A percentile compares a stretch with the other conserved stretches of the same genome.
These are phyloP conservation scores for Dendrocalamus sinicus DNA, from an alignment of 176 grass and related monocot genomes.

Conservation along the genomic window DNA sequence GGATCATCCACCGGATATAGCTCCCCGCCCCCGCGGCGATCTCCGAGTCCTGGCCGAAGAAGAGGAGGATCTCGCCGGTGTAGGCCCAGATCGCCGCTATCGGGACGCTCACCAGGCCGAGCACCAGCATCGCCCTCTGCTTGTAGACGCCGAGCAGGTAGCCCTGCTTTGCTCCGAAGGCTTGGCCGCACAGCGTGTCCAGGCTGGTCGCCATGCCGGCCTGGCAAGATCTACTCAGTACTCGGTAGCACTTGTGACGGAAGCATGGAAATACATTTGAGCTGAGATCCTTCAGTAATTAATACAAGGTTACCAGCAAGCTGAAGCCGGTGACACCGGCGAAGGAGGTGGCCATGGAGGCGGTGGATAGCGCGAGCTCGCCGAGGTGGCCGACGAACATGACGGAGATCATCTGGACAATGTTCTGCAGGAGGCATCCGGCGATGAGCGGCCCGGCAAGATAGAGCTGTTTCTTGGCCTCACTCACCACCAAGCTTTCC, in stretches of 20 bases:
- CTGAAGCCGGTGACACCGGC: slow-evolving; percentile 9
- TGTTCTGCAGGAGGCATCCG: background rate
- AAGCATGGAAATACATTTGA: too few species aligned
- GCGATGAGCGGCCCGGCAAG: background rate
- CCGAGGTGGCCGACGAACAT: slow-evolving; percentile 18
- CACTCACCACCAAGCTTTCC: background rate
- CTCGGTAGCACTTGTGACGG: background rate
- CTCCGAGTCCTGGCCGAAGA: slow-evolving; percentile 48
- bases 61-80: slow-evolving; percentile 47
- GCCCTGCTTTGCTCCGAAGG: slow-evolving; percentile 49
- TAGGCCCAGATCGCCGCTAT: slow-evolving; percentile 34
- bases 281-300: too few species aligned
- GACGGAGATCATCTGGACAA: slow-evolving; percentile 10
- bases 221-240: background rate
- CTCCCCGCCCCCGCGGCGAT: slow-evolving; percentile 47
- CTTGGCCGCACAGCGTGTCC: slow-evolving; percentile 48
- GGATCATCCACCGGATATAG: slow-evolving; percentile 55
- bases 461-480: background rate
- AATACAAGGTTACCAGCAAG: background rate
- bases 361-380: background rate
- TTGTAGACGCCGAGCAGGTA: slow-evolving; percentile 49
- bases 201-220: slow-evolving; percentile 6
- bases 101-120: slow-evolving; percentile 36
- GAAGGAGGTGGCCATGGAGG: slow-evolving; percentile 11
- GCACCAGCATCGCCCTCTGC: slow-evolving; percentile 53